Evolutionary conservation across 2,329 filamentous ascomycete genomes (phyloP), one percentile per base, ranked within the genome.

Genomic region (Alternaria gansuensis): DNA sequence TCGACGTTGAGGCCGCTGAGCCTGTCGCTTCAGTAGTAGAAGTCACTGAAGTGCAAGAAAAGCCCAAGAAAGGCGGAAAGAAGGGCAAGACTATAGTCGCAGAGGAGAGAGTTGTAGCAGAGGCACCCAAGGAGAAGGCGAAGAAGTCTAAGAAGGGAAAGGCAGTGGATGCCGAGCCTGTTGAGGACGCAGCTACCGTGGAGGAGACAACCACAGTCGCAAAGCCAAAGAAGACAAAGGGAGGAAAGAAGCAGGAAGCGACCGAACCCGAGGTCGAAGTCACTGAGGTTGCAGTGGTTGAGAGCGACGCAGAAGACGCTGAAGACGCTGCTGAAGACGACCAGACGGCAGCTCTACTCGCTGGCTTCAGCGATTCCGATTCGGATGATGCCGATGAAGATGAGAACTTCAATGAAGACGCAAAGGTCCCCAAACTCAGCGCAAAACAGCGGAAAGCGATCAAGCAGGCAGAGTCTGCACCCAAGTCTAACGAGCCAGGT

Each of bases 401-500:
- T 23, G 21, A 63, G 31, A 64, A 77, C 43, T 69, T 82, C 33
- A 71, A 77, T 36, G 67, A 79, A 41, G 73, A 79, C 65, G 62
- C 72, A 65, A 57, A 64, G 69, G 64, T 68, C 67, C 70, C 70
- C 14, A 62, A 65, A 33, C 66, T 75, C 43, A 66, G 62, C 57
- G 69, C 70, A 46, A 67, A 71, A 50, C 63, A 70, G 49, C 71
- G 74, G 44, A 79, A 79, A 57, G 72, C 78, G 67, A 77, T 87
- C 49, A 78, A 82, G 60, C 82, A 83, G 66, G 81, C 82, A 49
- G 77, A 83, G 62, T 81, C 83, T 64, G 80, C 81, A 50, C 76
- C 83, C 69, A 80, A 82, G 62, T 79, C 80, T 37, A 82, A 84
- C 45, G 84, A 85, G 51, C 87, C 91, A 1, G 94, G 93, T 45